These are phyloP conservation scores for Hanseniaspora gamundiae DNA, from an alignment of 1,139 yeast species.

Conservation along the genomic window DNA sequence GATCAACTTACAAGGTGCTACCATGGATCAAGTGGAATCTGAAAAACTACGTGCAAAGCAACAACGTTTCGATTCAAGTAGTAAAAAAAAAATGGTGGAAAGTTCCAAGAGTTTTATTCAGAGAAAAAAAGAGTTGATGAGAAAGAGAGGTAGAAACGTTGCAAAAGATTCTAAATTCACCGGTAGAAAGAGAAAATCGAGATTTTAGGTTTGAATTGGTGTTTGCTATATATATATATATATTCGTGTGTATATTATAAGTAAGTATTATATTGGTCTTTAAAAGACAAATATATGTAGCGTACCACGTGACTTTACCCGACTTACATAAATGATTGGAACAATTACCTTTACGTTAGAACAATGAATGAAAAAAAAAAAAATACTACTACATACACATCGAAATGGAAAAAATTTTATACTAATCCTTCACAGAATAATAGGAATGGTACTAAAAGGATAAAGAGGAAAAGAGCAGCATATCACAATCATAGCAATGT, in stretches of 20 bases:
- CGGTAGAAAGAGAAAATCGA: constrained; percentile 82
- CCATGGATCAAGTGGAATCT: constrained; percentile 39
- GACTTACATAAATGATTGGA: no score
- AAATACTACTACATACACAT: no score
- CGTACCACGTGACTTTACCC: no score
- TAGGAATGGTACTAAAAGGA: no score
- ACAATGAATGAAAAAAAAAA: no score
- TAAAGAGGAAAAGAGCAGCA: no score
- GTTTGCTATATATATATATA: background rate
- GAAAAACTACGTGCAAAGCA: constrained; percentile 33
- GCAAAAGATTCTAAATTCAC: constrained; percentile 88
- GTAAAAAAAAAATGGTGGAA: constrained; percentile 53
- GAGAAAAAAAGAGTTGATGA: constrained; percentile 89
- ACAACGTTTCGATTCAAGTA: constrained; percentile 20
- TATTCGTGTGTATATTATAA: no score
- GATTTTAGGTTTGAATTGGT: constrained; percentile 36
- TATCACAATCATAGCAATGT: no score
- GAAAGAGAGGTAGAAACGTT: constrained; percentile 78
- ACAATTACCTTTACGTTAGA: no score
- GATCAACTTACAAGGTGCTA: constrained; percentile 67
- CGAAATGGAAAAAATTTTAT: no score
- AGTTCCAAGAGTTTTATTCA: constrained; percentile 67
- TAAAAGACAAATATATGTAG: no score
- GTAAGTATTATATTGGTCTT: background rate
- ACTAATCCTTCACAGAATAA: no score